Evolutionary conservation across 192 early-diverging fungal species (phyloP).

Genomic region (Funneliformis geosporum): DNA sequence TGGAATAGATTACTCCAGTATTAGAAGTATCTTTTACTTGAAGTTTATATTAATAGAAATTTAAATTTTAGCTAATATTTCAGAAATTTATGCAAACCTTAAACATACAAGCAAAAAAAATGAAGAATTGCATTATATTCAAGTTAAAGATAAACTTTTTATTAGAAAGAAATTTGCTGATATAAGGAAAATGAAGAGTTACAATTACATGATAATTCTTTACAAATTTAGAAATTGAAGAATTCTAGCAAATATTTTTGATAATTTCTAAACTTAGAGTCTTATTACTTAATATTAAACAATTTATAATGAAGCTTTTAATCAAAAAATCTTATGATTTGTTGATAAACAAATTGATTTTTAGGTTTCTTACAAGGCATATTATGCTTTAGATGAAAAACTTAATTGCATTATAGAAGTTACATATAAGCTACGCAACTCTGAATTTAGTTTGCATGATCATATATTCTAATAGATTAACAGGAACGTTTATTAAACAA

Average conservation of each 20-base stretch:
- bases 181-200: too few species aligned
- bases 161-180: too few species aligned
- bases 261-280: too few species aligned
- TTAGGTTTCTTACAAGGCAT: background rate
- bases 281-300: too few species aligned
- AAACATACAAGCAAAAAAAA: background rate
- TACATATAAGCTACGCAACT: background rate
- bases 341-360: conserved; percentile 10
- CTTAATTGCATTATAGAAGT: background rate
- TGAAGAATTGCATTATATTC: too few species aligned
- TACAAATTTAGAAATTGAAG: too few species aligned
- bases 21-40: background rate
- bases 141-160: too few species aligned
- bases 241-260: too few species aligned
- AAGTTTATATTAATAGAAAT: background rate
- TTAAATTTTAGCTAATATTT: background rate
- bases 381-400: too few species aligned
- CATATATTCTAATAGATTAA: background rate
- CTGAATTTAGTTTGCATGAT: background rate
- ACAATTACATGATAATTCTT: too few species aligned
- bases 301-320: too few species aligned
- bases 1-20: background rate
- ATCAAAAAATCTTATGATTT: too few species aligned
- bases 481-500: background rate
- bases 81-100: background rate